A percentile compares a stretch with the other conserved stretches of the same genome.
phyloP scores from a whole-genome alignment of 345 rosid species.

The Hirschfeldia incana region DNA sequence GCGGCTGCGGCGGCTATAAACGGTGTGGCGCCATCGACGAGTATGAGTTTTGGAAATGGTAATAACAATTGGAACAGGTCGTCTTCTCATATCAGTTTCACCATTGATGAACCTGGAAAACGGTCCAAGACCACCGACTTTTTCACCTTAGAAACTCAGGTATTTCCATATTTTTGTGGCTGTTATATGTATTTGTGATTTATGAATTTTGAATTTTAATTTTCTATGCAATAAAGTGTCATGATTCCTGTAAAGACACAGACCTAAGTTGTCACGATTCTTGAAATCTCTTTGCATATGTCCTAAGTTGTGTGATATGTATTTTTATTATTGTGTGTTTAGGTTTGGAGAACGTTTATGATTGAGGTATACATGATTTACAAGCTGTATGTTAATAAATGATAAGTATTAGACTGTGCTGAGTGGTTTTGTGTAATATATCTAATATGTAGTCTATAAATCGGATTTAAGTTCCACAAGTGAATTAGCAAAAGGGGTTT shows the following conservation, averaged over 20 bases:
- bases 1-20: slow-evolving; percentile 44
- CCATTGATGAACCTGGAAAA: slow-evolving; percentile 54
- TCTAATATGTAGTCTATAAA: background rate
- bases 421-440: background rate
- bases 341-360: slow-evolving; percentile 12
- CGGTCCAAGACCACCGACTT: slow-evolving; percentile 61
- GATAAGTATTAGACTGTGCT: background rate
- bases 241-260: too few relatives aligned
- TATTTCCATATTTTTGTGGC: slow-evolving; percentile 26
- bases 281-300: too few relatives aligned
- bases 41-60: slow-evolving; percentile 60
- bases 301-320: background rate
- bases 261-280: too few relatives aligned
- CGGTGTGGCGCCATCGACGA: slow-evolving; percentile 44
- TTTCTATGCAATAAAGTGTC: background rate
- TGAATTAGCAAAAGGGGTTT: background rate
- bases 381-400: background rate
- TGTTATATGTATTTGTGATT: slow-evolving; percentile 12
- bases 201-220: background rate
- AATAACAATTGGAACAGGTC: slow-evolving; percentile 67
- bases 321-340: background rate
- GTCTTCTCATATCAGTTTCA: slow-evolving; percentile 64
- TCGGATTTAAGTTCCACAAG: background rate
- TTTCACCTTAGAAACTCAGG: slow-evolving; percentile 89
- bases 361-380: slow-evolving; percentile 1